phyloP scores from a whole-genome alignment of 805 yeast species.

The Phaffomyces antillensis region DNA sequence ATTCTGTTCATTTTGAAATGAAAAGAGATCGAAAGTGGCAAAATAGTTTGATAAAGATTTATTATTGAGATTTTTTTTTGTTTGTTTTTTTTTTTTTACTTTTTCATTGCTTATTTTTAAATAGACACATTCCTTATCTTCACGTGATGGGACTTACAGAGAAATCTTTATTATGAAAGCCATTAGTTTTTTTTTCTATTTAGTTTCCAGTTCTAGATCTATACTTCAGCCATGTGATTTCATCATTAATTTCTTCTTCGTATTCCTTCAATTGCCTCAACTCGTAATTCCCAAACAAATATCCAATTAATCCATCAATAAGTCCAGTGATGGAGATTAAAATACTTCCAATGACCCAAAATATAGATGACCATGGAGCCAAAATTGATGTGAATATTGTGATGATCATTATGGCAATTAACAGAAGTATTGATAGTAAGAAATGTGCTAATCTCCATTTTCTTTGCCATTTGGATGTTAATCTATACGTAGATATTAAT shows the following conservation, averaged over 20 bases:
- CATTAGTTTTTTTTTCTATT: neutral
- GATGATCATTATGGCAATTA: slow-evolving; percentile 48
- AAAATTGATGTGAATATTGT: slow-evolving; percentile 50
- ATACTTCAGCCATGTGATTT: neutral
- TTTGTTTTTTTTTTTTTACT: no score
- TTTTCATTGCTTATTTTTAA: no score
- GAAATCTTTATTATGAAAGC: no score
- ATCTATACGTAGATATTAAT: slow-evolving; percentile 32
- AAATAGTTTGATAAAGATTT: no score
- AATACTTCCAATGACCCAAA: slow-evolving; percentile 51
- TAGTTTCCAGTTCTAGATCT: no score
- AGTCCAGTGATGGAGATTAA: slow-evolving; percentile 59
- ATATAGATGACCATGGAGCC: slow-evolving; percentile 58
- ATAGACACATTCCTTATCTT: neutral
- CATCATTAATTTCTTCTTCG: slow-evolving; percentile 51
- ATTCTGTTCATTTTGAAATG: no score
- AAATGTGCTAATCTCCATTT: slow-evolving; percentile 64
- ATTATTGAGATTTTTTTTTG: no score
- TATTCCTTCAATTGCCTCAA: slow-evolving; percentile 72
- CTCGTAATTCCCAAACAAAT: slow-evolving; percentile 76
- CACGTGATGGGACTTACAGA: neutral
- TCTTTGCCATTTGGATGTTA: slow-evolving; percentile 53
- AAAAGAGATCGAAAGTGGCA: no score
- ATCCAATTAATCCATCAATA: slow-evolving; percentile 71
- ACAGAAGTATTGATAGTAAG: slow-evolving; percentile 41